Percentiles rank a stretch among this genome's conserved stretches.
Conservation (phyloP, 176 grass and related monocot species). For the Aegilops sharonensis region DNA sequence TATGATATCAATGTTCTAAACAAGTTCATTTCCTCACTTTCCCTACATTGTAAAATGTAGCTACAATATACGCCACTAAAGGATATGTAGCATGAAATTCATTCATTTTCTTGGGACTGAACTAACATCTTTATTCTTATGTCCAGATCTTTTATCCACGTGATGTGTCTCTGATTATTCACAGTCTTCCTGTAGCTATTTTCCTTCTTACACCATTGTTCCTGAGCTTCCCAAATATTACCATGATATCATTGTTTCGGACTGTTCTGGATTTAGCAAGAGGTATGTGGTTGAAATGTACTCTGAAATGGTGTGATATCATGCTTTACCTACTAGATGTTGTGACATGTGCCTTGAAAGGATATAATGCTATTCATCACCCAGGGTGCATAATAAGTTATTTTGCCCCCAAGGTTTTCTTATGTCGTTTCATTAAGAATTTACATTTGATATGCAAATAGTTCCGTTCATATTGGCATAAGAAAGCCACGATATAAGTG, state of each 20-base stretch:
- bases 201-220: slow-evolving; percentile 73
- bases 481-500: background rate
- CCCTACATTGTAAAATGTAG: background rate
- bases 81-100: slow-evolving; percentile 7
- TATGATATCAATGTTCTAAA: background rate
- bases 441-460: background rate
- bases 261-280: slow-evolving; percentile 54
- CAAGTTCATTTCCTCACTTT: background rate
- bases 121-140: slow-evolving; percentile 34
- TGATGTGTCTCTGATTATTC: slow-evolving; percentile 70
- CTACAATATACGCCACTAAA: slow-evolving; percentile 13
- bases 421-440: background rate
- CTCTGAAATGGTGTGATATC: slow-evolving; percentile 13
- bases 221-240: slow-evolving; percentile 55
- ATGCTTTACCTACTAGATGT: slow-evolving; percentile 1
- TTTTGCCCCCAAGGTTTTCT: background rate
- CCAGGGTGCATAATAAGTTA: background rate
- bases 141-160: slow-evolving; percentile 83
- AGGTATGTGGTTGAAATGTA: slow-evolving; percentile 52
- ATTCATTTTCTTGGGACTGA: slow-evolving; percentile 29
- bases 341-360: background rate
- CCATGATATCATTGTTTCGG: slow-evolving; percentile 50
- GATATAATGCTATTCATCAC: background rate
- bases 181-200: slow-evolving; percentile 67
- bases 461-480: background rate